These are phyloP conservation scores for Backusella luteola DNA, from an alignment of 192 early-diverging fungal species.

Conservation along the genomic window DNA sequence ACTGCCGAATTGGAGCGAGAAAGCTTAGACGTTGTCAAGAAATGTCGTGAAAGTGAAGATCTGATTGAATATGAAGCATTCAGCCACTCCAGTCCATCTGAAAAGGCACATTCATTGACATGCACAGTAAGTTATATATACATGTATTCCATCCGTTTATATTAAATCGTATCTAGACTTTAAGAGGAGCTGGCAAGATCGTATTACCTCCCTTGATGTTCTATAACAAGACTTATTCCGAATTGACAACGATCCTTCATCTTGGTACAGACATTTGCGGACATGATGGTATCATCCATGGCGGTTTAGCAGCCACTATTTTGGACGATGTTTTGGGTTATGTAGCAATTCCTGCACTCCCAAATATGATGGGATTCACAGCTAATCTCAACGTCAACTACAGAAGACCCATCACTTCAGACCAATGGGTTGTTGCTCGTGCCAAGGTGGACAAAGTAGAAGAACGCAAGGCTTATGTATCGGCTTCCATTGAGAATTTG, in stretches of 20 bases:
- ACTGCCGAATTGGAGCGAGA: conserved; percentile 18
- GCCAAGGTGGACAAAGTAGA: conserved; percentile 56
- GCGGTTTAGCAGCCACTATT: conserved; percentile 70
- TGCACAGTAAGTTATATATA: conserved; percentile 18
- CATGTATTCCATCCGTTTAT: too few species aligned
- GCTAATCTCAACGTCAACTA: conserved; percentile 78
- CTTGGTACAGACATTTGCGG: conserved; percentile 70
- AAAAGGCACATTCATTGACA: conserved; percentile 29
- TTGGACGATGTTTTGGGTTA: conserved; percentile 67
- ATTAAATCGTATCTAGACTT: conserved; percentile 3
- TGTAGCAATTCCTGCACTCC: conserved; percentile 53
- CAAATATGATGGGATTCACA: conserved; percentile 69
- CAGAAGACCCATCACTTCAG: conserved; percentile 59
- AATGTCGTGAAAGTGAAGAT: conserved; percentile 15
- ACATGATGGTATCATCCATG: conserved; percentile 78
- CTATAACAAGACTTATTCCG: conserved; percentile 44
- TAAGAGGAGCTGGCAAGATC: conserved; percentile 57
- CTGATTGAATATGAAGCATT: conserved; percentile 26
- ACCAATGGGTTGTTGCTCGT: conserved; percentile 58
- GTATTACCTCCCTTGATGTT: conserved; percentile 52
- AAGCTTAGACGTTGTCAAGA: conserved; percentile 25
- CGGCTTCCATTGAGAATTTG: conserved; percentile 58
- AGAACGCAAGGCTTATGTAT: conserved; percentile 66
- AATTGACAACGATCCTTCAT: conserved; percentile 56
- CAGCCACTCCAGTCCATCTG: conserved; percentile 9